A percentile compares a stretch with the other conserved stretches of the same genome.
phyloP scores from a whole-genome alignment of 768 basidiomycete species.

The Suillus lakei region DNA sequence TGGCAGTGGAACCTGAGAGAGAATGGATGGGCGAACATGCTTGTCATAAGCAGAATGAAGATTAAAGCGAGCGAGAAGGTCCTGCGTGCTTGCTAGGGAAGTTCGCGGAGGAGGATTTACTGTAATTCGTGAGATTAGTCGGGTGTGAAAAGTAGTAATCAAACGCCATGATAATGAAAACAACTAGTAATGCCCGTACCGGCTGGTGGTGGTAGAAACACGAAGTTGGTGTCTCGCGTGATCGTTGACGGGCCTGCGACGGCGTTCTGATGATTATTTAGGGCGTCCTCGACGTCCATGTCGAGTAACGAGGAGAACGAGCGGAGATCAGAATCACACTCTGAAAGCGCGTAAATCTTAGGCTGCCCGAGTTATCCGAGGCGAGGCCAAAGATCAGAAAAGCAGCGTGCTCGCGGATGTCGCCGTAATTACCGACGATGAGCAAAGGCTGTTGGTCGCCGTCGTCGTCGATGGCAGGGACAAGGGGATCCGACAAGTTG shows the following conservation, averaged over 20 bases:
- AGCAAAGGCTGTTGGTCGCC: slow-evolving; percentile 28
- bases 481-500: slow-evolving; percentile 40
- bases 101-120: slow-evolving; percentile 38
- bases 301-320: slow-evolving; percentile 20
- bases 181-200: slow-evolving; percentile 31
- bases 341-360: slow-evolving; percentile 20
- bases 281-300: slow-evolving; percentile 34
- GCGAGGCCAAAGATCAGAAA: background rate
- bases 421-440: slow-evolving; percentile 36
- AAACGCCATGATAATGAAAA: slow-evolving; percentile 7
- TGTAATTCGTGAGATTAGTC: slow-evolving; percentile 23
- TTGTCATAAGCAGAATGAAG: slow-evolving; percentile 80
- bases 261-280: slow-evolving; percentile 50
- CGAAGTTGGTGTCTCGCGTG: slow-evolving; percentile 21
- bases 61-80: slow-evolving; percentile 74
- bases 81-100: slow-evolving; percentile 75
- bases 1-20: slow-evolving; percentile 32
- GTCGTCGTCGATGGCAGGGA: slow-evolving; percentile 41
- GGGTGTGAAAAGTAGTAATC: slow-evolving; percentile 11
- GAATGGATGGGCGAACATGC: slow-evolving; percentile 66
- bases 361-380: slow-evolving; percentile 14
- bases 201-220: slow-evolving; percentile 37
- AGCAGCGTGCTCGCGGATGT: slow-evolving; percentile 2
- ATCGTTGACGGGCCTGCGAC: slow-evolving; percentile 65
- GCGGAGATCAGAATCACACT: slow-evolving; percentile 30